Evolutionary conservation across 177 flowering plant genomes (phyloP), one percentile per base, ranked within the genome.

Genomic region (Vitis hybrid): DNA sequence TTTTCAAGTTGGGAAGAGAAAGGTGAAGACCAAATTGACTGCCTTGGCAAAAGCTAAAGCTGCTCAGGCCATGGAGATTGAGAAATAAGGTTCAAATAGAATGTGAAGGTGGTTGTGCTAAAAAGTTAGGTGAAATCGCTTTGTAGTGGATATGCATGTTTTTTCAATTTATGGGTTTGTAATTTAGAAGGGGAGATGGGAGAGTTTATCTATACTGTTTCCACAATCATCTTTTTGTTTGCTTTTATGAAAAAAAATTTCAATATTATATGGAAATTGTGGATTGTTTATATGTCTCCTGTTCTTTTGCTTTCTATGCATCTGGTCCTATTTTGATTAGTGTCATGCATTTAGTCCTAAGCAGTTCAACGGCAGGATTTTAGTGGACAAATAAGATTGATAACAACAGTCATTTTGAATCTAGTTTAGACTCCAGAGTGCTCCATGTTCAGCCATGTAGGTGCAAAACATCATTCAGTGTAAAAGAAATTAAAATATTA

Each of bases 31-130:
- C 51, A 93, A 86, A 70, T 56, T 90, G 86, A 79, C 94, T 0
- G 84, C 90, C 53, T 70, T 80, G 75, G 81, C 93, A 0, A 93
- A 93, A 79, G 98, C 98, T 69, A 95, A 93, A 84, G 96, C 86
- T 69, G 82, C 86, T 7, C 97, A 93, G 58, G 99, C 98, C 18
- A 95, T 95, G 99, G 99, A 95, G 76, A 60, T 94, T 52, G 98
- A 94, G 72, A 82, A 88, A 15, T 91, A 78, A 89, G 82, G 77
- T 76, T 69, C 31, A 10, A n/a, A 10, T 70, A 64, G n/a, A 19
- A 16, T 63, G 5, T 49, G 56, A 39, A 11, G 50, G 4, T 2
- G n/a, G 8, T 10, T 39, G 45, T 62, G n/a, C 16, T 15, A 12
- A n/a, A 12, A 49, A 60, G n/a, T 10, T 51, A 21, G 12, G 33